Percentiles rank a stretch among this genome's conserved stretches.
Conservation (phyloP, 371 early-diverging fungal genomes). For the Mucor lusitanicus region DNA sequence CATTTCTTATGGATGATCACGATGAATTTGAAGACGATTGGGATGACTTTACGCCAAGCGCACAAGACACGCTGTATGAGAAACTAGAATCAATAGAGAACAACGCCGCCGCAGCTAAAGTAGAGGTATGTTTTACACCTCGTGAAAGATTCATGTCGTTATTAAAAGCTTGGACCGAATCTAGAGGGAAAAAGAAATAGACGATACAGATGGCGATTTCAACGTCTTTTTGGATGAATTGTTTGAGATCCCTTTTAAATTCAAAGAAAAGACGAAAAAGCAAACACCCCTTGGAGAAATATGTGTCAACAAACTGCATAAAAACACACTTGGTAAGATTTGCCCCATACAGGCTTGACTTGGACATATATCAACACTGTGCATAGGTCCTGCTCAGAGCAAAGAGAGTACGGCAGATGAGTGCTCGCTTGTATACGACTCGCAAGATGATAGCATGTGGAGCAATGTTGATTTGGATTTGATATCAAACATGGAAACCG, state of each 20-base stretch:
- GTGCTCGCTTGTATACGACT: neutral
- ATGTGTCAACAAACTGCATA: conserved; percentile 1
- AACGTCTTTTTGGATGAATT: conserved; percentile 16
- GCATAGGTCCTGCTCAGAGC: neutral
- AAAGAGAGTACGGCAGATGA: neutral
- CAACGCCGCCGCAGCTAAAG: neutral
- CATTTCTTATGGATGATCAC: conserved; percentile 5
- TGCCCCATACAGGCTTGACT: neutral
- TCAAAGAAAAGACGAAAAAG: neutral
- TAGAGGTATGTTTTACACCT: neutral
- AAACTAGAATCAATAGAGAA: conserved; percentile 7
- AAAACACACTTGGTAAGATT: neutral
- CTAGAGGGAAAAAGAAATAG: neutral
- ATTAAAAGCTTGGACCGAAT: neutral
- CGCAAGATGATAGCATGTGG: conserved; percentile 13
- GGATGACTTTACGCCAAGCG: conserved; percentile 20
- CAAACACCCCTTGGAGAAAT: neutral
- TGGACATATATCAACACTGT: neutral
- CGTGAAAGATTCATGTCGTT: too few relatives aligned
- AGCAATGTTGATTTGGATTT: conserved; percentile 8
- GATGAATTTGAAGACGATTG: conserved; percentile 20
- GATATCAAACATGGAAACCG: neutral
- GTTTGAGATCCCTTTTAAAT: conserved; percentile 11
- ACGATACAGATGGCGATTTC: neutral
- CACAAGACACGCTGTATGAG: conserved; percentile 19